Evolutionary conservation across 192 early-diverging fungal species (phyloP), one percentile per base, ranked within the genome.

Genomic region (Coemansia erecta): DNA sequence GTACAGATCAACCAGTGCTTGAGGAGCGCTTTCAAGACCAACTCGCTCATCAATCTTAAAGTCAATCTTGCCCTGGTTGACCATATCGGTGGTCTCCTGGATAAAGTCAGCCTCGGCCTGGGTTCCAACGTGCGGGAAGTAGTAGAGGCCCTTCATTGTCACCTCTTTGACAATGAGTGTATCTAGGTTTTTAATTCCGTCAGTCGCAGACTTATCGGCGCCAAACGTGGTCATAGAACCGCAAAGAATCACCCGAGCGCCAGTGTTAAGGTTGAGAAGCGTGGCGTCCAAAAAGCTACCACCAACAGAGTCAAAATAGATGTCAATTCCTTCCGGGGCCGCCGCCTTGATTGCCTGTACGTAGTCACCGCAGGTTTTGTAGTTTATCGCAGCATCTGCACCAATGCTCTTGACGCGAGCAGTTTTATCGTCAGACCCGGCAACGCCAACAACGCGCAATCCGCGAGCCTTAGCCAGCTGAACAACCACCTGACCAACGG

Each of bases 351-450:
- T 84, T 17, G 81, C 83, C 0, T 61, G 68, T 1, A 65, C 54
- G 18, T 68, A 50, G 39, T 64, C 58, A n/a, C 75, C 81, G 8
- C 73, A 81, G 3, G 84, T 92, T 72, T 94, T 97, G 87, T 97
- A 97, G 82, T 97, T 97, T 82, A 97, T 90, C 12, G 82, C 94
- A 4, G 77, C 90, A 70, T 97, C 92, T 41, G 89, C 90, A 8
- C 88, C 88, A 44, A 87, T 63, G 37, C 82, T 80, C 54, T 82
- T 81, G 17, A 94, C 80, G 61, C 82, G 85, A 15, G 68, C 80
- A 18, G 89, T 87, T 66, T 97, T 97, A 2, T 92, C 90, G 62
- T 94, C 91, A 2, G 84, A 82, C 8, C 92, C 91, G 11, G 91
- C 90, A 22, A 84, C 84, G 23, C 92, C 95, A 37, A 97, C 83